Percentiles rank a stretch among this genome's conserved stretches.
Evolutionary conservation across 306 rosid species (phyloP).

Genomic region (Cucumis cinereus): DNA sequence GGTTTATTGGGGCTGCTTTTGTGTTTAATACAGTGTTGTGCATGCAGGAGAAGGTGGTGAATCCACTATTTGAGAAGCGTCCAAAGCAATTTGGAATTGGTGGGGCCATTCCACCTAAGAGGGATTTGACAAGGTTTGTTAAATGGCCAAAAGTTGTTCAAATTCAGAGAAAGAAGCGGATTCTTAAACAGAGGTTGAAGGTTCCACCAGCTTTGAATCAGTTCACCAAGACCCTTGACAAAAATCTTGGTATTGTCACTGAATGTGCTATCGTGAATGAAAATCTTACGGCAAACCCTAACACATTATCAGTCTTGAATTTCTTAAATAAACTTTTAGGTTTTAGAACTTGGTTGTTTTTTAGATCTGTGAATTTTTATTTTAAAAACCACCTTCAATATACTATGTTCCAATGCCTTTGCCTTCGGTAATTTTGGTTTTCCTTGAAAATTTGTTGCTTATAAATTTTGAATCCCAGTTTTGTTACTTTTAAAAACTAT

Average conservation of each 20-base stretch:
- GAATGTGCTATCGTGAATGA: background rate
- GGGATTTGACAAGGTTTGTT: constrained; percentile 44
- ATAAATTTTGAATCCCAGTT: background rate
- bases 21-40: background rate
- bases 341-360: background rate
- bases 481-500: background rate
- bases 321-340: background rate
- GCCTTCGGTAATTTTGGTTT: background rate
- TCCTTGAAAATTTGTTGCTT: background rate
- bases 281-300: background rate
- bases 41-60: constrained; percentile 27
- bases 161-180: constrained; percentile 51
- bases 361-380: background rate
- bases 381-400: background rate
- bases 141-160: constrained; percentile 58
- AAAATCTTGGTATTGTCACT: constrained; percentile 37
- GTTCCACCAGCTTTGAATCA: constrained; percentile 72
- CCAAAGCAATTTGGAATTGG: constrained; percentile 63
- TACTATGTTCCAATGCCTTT: background rate
- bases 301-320: background rate
- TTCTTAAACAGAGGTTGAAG: constrained; percentile 64
- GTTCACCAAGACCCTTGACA: constrained; percentile 73
- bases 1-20: background rate
- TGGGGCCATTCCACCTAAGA: constrained; percentile 55
- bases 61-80: constrained; percentile 58